Conservation (phyloP, 768 basidiomycete species). For the Boletus reticulatus region DNA sequence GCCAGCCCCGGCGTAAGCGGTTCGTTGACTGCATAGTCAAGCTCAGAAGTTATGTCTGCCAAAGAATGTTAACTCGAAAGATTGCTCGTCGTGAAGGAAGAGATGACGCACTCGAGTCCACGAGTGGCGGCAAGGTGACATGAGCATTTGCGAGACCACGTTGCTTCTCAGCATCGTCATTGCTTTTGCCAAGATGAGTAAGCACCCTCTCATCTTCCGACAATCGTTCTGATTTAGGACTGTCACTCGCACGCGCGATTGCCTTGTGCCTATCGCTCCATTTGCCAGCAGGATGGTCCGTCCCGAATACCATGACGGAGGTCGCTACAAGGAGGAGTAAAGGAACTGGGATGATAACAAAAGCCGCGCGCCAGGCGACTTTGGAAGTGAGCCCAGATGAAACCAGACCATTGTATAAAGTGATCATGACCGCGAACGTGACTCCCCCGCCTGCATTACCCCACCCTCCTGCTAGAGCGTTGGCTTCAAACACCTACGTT, state of each 20-base stretch:
- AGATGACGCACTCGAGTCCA: neutral
- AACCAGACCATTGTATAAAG: slow-evolving; percentile 40
- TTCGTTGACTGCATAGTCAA: slow-evolving; percentile 1
- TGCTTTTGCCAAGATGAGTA: neutral
- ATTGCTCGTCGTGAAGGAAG: neutral
- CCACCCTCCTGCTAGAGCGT: slow-evolving; percentile 1
- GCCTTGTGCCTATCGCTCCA: slow-evolving; percentile 11
- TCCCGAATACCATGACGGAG: slow-evolving; percentile 1
- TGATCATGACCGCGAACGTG: slow-evolving; percentile 5
- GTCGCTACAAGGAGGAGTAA: slow-evolving; percentile 44
- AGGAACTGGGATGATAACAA: slow-evolving; percentile 56
- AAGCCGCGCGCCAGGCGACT: slow-evolving; percentile 53
- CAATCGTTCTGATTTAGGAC: neutral
- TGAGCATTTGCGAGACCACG: slow-evolving; percentile 3
- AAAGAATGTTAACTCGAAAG: neutral
- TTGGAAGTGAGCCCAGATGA: slow-evolving; percentile 37
- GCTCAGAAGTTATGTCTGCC: slow-evolving; percentile 15
- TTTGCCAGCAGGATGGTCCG: slow-evolving; percentile 7
- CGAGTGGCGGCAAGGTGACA: slow-evolving; percentile 4
- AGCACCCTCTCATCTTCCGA: slow-evolving; percentile 11
- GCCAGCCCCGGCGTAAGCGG: neutral
- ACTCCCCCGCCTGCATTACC: slow-evolving; percentile 5
- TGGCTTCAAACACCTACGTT: neutral
- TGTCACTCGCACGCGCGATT: neutral
- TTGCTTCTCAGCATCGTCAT: slow-evolving; percentile 16